A percentile compares a stretch with the other conserved stretches of the same genome.
phyloP scores from a whole-genome alignment of 441 rosid species.

The Mallotus repandus region DNA sequence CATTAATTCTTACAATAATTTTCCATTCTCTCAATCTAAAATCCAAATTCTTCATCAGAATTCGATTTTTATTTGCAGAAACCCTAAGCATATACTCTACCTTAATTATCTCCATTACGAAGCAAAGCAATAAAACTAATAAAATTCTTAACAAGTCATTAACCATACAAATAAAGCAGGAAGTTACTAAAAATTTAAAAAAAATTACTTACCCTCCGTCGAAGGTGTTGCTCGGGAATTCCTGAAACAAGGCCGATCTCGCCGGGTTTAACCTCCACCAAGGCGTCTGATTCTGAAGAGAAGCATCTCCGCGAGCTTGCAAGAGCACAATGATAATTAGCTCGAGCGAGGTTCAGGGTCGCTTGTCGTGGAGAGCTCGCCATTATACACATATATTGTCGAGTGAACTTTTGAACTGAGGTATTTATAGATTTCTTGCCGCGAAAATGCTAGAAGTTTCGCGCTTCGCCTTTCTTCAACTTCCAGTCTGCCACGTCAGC shows the following conservation, averaged over 20 bases:
- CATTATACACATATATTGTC: constrained; percentile 15
- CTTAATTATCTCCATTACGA: background rate
- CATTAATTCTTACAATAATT: background rate
- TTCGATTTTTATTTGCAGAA: background rate
- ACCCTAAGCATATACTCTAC: background rate
- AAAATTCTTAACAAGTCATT: background rate
- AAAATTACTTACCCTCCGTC: constrained; percentile 48
- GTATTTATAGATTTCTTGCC: too few relatives aligned
- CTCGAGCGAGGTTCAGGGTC: constrained; percentile 20
- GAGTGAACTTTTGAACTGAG: background rate
- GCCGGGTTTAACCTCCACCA: constrained; percentile 68
- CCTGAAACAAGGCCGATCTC: constrained; percentile 86
- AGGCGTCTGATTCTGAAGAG: constrained; percentile 43
- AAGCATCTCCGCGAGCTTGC: constrained; percentile 21
- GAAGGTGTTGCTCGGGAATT: constrained; percentile 78
- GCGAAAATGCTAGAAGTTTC: too few relatives aligned
- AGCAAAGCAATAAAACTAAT: too few relatives aligned
- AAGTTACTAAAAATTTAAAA: background rate
- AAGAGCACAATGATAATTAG: constrained; percentile 17
- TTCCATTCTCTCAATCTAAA: background rate
- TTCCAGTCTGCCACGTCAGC: too few relatives aligned
- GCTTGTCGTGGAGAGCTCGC: constrained; percentile 9
- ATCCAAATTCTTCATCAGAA: too few relatives aligned
- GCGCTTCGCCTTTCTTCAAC: too few relatives aligned
- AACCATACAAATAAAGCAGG: background rate